These are phyloP conservation scores for Nannochloropsis salina DNA, from an alignment of 108 stramenopile genomes.

Conservation along the genomic window DNA sequence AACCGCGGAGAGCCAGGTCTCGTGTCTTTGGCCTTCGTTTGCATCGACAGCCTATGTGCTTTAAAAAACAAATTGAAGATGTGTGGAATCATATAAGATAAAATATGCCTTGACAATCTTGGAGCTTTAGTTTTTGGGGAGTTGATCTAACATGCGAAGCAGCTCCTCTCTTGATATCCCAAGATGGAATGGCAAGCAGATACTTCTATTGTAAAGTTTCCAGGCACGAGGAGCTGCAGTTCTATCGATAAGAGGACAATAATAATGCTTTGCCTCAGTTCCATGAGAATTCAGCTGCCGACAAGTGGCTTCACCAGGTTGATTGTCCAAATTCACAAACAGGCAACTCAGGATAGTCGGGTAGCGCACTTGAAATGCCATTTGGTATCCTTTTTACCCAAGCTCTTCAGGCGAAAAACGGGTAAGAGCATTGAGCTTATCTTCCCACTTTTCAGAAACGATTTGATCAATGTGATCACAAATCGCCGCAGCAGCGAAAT, in stretches of 20 bases:
- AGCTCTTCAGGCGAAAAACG: neutral
- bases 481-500: neutral
- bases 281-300: neutral
- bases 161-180: neutral
- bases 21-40: too few species aligned
- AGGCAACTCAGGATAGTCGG: neutral
- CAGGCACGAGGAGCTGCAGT: neutral
- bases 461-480: slow-evolving; percentile 7
- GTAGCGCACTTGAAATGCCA: neutral
- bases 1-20: too few species aligned
- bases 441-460: neutral
- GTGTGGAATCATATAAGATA: neutral
- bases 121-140: neutral
- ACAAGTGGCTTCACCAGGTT: slow-evolving; percentile 11
- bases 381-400: neutral
- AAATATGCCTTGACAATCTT: neutral
- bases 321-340: neutral
- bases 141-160: neutral
- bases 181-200: slow-evolving; percentile 12
- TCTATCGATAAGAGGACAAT: neutral
- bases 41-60: too few species aligned
- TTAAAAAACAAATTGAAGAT: too few species aligned
- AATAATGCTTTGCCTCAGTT: slow-evolving; percentile 6
- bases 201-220: neutral
- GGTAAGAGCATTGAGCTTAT: slow-evolving; percentile 6